Conservation (phyloP, 1,284 basidiomycete genomes). For the Malassezia dermatis region DNA sequence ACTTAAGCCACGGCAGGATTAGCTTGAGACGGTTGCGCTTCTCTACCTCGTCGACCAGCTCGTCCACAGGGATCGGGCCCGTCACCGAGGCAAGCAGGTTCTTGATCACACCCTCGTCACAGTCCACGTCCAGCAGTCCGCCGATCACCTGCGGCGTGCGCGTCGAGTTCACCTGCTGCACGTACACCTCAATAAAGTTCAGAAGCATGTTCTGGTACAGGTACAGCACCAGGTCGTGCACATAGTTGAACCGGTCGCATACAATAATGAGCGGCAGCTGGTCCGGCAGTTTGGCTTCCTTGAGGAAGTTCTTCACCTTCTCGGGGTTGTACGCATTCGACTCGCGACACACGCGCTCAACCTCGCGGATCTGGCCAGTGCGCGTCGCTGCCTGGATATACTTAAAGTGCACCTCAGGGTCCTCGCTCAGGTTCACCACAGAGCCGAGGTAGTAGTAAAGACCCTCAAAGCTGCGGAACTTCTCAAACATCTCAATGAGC, state of each 20-base stretch:
- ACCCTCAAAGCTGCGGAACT: constrained; percentile 95
- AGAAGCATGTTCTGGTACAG: constrained; percentile 94
- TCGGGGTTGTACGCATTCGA: constrained; percentile 96
- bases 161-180: constrained; percentile 92
- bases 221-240: constrained; percentile 96
- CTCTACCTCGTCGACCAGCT: constrained; percentile 69
- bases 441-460: constrained; percentile 97
- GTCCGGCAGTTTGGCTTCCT: constrained; percentile 86
- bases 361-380: constrained; percentile 95
- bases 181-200: constrained; percentile 98
- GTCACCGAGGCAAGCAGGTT: constrained; percentile 82
- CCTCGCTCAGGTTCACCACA: constrained; percentile 89
- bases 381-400: constrained; percentile 98
- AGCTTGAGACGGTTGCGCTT: constrained; percentile 84
- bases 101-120: constrained; percentile 89
- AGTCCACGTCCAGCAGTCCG: constrained; percentile 93
- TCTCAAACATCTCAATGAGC: constrained; percentile 97
- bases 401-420: constrained; percentile 98
- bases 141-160: constrained; percentile 97
- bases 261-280: constrained; percentile 99
- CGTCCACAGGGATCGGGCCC: constrained; percentile 83
- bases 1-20: constrained; percentile 92
- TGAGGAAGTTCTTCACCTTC: constrained; percentile 99
- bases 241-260: constrained; percentile 99
- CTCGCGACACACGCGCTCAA: constrained; percentile 96